Base-by-base conservation (phyloP, 768 basidiomycete genomes). In the Hypholoma sublateritium region DNA sequence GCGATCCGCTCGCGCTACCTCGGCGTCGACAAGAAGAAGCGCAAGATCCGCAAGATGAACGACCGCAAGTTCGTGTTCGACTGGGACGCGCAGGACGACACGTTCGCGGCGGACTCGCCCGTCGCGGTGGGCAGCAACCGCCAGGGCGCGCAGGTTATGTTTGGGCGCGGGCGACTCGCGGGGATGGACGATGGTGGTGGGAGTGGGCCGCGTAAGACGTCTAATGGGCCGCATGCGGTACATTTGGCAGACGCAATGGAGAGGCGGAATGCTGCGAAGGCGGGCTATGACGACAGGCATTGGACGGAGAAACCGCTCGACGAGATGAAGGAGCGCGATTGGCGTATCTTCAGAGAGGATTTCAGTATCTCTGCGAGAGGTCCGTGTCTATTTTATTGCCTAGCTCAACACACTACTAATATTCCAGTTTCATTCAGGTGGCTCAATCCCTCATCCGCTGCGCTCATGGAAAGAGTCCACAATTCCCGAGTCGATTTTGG, bases 1-100 rank as follows among this genome's bases (percentile, higher is more conserved):
- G 91, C 89, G 0, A 88, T 98, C 63, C 88, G 93, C 7, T 92
- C 95, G 21, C 86, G 96, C 36, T 98, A 99, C 70, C 87, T 99
- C 32, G 97, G 97, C 4, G 90, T 93, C 17, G 89, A 91, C 71
- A 92, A 87, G 72, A 95, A 95, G 81, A 95, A 95, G 75, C 88
- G 93, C 39, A 94, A 92, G 72, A 90, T 93, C 63, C 87, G 93
- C 54, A 95, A 95, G 75, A 93, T 91, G 84, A 93, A 91, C 67
- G 94, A 95, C 71, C 87, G 93, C 72, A 96, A 96, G 73, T 94
- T 98, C 69, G 92, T 96, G n/a, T 99, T 99, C 67, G 97, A 98
- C 70, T 99, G 97, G 97, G 95, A 96, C 67, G 87, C 87, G 48
- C 90, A 89, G 70, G 97, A 99, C 65, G 97, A 99, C 70, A 99